Conservation (phyloP, 2,329 filamentous ascomycete genomes). For the Kalmusia sp. region DNA sequence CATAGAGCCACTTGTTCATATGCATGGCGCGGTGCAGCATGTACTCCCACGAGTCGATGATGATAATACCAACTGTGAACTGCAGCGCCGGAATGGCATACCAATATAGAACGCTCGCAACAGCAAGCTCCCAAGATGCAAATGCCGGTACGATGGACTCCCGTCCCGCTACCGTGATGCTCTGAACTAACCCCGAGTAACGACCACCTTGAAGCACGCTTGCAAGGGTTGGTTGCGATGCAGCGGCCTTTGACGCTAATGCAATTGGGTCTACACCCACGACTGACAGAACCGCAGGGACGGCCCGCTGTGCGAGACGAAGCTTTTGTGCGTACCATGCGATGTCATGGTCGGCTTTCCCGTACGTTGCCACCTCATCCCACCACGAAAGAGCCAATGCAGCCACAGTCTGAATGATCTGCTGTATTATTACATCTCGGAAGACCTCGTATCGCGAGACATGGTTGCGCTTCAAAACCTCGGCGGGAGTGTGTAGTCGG, state of each 20-base stretch:
- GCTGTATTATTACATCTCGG: constrained; percentile 89
- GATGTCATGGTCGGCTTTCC: constrained; percentile 84
- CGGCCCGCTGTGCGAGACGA: constrained; percentile 76
- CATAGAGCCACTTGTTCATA: constrained; percentile 95
- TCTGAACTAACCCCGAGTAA: constrained; percentile 75
- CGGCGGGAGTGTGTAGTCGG: constrained; percentile 91
- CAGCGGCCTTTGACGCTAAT: constrained; percentile 77
- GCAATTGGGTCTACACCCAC: constrained; percentile 78
- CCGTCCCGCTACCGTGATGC: constrained; percentile 60
- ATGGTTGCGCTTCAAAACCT: constrained; percentile 86
- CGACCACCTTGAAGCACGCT: constrained; percentile 79
- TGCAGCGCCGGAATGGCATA: constrained; percentile 77
- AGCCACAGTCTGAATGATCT: constrained; percentile 82
- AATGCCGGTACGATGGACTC: constrained; percentile 70
- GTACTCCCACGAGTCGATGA: constrained; percentile 98
- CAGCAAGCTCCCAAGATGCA: constrained; percentile 78
- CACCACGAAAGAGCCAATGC: constrained; percentile 72
- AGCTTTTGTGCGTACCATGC: constrained; percentile 88
- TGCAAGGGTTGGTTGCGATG: constrained; percentile 75
- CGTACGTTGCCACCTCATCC: constrained; percentile 76
- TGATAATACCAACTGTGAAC: constrained; percentile 73
- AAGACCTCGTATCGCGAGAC: constrained; percentile 85
- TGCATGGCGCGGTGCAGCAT: constrained; percentile 97
- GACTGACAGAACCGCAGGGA: constrained; percentile 74
- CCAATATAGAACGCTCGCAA: constrained; percentile 83